Evolutionary conservation across 768 basidiomycete species (phyloP).

Genomic region (Fibroporia radiculosa): DNA sequence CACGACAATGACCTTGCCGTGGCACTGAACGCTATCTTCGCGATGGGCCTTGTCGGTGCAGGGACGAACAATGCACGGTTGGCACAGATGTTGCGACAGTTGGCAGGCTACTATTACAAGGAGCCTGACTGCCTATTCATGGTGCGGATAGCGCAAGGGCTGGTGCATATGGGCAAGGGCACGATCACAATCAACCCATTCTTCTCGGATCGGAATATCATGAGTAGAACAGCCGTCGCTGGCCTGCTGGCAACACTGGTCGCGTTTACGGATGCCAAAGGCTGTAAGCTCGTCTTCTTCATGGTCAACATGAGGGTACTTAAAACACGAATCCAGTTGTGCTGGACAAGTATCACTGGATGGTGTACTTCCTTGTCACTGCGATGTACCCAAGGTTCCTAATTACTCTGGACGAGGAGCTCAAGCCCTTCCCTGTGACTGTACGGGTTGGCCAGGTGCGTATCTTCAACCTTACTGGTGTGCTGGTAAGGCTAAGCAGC

Average conservation of each 20-base stretch:
- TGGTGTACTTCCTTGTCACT: slow-evolving; percentile 92
- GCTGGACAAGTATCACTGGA: slow-evolving; percentile 96
- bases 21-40: slow-evolving; percentile 94
- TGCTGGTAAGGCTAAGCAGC: neutral
- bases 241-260: slow-evolving; percentile 83
- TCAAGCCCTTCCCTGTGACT: slow-evolving; percentile 79
- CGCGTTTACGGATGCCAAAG: slow-evolving; percentile 90
- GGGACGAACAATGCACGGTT: slow-evolving; percentile 98
- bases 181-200: slow-evolving; percentile 96
- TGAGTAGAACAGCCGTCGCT: slow-evolving; percentile 84
- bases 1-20: slow-evolving; percentile 98
- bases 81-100: slow-evolving; percentile 94
- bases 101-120: slow-evolving; percentile 97
- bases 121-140: slow-evolving; percentile 96
- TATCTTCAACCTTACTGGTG: neutral
- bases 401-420: slow-evolving; percentile 91
- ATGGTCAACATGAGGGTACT: neutral
- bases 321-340: slow-evolving; percentile 48
- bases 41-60: slow-evolving; percentile 97
- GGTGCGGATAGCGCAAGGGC: slow-evolving; percentile 90
- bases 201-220: slow-evolving; percentile 85
- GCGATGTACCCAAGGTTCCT: slow-evolving; percentile 99
- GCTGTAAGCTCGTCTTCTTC: slow-evolving; percentile 52
- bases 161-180: slow-evolving; percentile 99
- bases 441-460: slow-evolving; percentile 89